Evolutionary conservation across 2,329 filamentous ascomycete species (phyloP).

Genomic region (Neurospora sp.): DNA sequence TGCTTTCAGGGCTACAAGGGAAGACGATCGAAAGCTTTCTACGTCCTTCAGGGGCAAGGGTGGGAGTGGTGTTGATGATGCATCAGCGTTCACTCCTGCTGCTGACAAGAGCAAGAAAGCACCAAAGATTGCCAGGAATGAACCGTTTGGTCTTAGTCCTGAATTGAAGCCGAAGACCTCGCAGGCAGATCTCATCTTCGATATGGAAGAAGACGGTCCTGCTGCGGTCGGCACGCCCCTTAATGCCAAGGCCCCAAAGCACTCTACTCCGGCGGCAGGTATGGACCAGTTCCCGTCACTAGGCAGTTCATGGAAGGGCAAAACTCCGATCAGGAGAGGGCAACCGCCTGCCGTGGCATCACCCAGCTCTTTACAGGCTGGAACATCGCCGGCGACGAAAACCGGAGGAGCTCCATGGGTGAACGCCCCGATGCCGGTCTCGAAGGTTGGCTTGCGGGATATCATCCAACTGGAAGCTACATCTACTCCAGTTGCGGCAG

Average conservation of each 20-base stretch:
- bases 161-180: constrained; percentile 59
- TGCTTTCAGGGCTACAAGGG: constrained; percentile 53
- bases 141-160: constrained; percentile 49
- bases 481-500: constrained; percentile 6
- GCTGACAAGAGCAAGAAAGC: constrained; percentile 37
- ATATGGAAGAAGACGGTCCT: constrained; percentile 74
- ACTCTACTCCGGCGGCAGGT: constrained; percentile 13
- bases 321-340: constrained; percentile 1
- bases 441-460: constrained; percentile 63
- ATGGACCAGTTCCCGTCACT: constrained; percentile 23
- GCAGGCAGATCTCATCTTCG: constrained; percentile 72
- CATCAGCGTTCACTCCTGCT: constrained; percentile 29
- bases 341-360: not conserved
- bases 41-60: constrained; percentile 50
- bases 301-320: constrained; percentile 25
- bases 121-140: constrained; percentile 38
- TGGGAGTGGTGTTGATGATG: constrained; percentile 53
- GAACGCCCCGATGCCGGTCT: constrained; percentile 38
- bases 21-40: constrained; percentile 53
- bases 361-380: not conserved
- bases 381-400: constrained; percentile 7
- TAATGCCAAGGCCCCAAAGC: constrained; percentile 18
- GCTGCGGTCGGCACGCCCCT: constrained; percentile 22
- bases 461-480: constrained; percentile 56
- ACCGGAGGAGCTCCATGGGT: constrained; percentile 38